Percentiles rank a stretch among this genome's conserved stretches.
Evolutionary conservation across 805 yeast genomes (phyloP).

Genomic region (Kodamaea laetipori): DNA sequence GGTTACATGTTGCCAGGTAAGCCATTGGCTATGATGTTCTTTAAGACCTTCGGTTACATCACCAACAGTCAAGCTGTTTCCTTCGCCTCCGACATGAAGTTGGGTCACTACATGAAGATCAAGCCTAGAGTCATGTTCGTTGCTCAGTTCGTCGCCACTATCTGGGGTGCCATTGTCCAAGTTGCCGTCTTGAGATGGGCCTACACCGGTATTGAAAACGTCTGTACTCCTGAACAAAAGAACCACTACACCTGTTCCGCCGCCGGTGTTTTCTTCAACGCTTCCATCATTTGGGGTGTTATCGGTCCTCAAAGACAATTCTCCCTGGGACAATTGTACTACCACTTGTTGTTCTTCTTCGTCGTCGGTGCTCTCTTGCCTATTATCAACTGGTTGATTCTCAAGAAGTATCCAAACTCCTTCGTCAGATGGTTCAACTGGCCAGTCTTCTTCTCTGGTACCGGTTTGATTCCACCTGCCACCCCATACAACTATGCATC

Average conservation of each 20-base stretch:
- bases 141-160: slow-evolving; percentile 46
- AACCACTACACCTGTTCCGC: slow-evolving; percentile 27
- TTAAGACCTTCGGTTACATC: slow-evolving; percentile 51
- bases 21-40: slow-evolving; percentile 50
- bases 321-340: slow-evolving; percentile 22
- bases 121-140: slow-evolving; percentile 42
- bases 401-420: slow-evolving; percentile 44
- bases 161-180: slow-evolving; percentile 45
- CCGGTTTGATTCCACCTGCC: slow-evolving; percentile 72
- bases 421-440: slow-evolving; percentile 25
- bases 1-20: slow-evolving; percentile 51
- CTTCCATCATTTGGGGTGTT: slow-evolving; percentile 46
- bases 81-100: slow-evolving; percentile 50
- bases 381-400: slow-evolving; percentile 37
- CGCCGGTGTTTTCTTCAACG: slow-evolving; percentile 38
- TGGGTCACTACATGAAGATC: slow-evolving; percentile 47
- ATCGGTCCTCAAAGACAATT: slow-evolving; percentile 32
- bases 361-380: slow-evolving; percentile 41
- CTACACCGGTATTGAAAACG: slow-evolving; percentile 33
- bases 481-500: slow-evolving; percentile 67
- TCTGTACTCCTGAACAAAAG: slow-evolving; percentile 34
- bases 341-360: slow-evolving; percentile 42
- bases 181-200: slow-evolving; percentile 45
- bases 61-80: slow-evolving; percentile 49
- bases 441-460: slow-evolving; percentile 47